These are phyloP conservation scores for Teratosphaeria gauchensis DNA, from an alignment of 2,329 filamentous ascomycete species.

Conservation along the genomic window DNA sequence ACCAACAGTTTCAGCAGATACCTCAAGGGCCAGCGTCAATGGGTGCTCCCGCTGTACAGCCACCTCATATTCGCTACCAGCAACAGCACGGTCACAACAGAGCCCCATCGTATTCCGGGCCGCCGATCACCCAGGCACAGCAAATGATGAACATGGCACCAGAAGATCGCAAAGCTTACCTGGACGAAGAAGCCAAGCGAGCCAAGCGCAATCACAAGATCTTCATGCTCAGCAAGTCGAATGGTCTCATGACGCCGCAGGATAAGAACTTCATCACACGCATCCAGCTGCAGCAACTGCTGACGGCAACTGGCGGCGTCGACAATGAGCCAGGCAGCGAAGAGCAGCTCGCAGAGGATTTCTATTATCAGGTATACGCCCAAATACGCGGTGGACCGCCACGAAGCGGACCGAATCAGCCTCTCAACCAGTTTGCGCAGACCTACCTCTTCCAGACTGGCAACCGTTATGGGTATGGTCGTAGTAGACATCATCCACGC, in stretches of 20 bases:
- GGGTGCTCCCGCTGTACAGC: conserved; percentile 21
- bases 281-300: conserved; percentile 92
- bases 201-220: conserved; percentile 99
- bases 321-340: conserved; percentile 66
- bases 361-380: conserved; percentile 96
- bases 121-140: conserved; percentile 57
- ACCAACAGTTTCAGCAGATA: conserved; percentile 11
- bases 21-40: conserved; percentile 11
- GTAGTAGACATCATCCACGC: conserved; percentile 58
- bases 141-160: conserved; percentile 71
- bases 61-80: conserved; percentile 27
- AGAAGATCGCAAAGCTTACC: conserved; percentile 70
- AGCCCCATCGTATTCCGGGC: conserved; percentile 40
- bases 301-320: conserved; percentile 81
- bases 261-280: conserved; percentile 99
- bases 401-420: conserved; percentile 84
- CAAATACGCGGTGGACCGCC: conserved; percentile 70
- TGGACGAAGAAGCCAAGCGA: conserved; percentile 86
- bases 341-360: conserved; percentile 78
- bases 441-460: conserved; percentile 96
- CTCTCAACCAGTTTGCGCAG: conserved; percentile 90
- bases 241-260: conserved; percentile 96
- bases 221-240: conserved; percentile 82
- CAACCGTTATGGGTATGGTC: conserved; percentile 62
- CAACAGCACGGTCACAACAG: conserved; percentile 24